A percentile compares a stretch with the other conserved stretches of the same genome.
These are phyloP conservation scores for Coccomyxa subellipsoidea DNA, from an alignment of 163 green algal species.

Conservation along the genomic window DNA sequence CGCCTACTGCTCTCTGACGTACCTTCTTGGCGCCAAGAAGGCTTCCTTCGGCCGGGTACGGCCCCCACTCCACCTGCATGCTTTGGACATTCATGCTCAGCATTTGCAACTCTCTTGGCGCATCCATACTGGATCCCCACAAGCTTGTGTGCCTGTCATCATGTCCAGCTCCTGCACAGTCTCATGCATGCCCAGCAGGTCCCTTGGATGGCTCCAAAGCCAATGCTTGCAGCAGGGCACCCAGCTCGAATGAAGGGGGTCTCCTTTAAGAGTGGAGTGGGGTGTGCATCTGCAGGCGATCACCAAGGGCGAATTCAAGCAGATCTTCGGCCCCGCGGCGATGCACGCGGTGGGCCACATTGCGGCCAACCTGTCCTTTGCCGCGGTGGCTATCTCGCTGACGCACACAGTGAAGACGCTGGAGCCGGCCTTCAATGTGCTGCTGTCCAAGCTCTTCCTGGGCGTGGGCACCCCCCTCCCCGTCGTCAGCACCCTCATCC, in stretches of 20 bases:
- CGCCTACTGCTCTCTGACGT: slow-evolving; percentile 85
- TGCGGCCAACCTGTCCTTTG: slow-evolving; percentile 97
- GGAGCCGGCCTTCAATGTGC: slow-evolving; percentile 97
- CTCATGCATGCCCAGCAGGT: too few relatives aligned
- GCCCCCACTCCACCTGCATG: not conserved
- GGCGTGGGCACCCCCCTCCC: slow-evolving; percentile 79
- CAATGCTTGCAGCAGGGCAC: too few relatives aligned
- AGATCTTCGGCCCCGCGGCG: slow-evolving; percentile 79
- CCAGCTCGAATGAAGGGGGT: not conserved
- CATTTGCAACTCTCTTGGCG: too few relatives aligned
- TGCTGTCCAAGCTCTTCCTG: slow-evolving; percentile 82
- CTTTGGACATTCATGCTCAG: too few relatives aligned
- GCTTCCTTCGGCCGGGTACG: slow-evolving; percentile 82
- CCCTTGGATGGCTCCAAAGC: too few relatives aligned
- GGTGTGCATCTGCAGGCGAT: slow-evolving; percentile 56
- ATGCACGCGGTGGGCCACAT: slow-evolving; percentile 97
- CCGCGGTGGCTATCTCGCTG: slow-evolving; percentile 95
- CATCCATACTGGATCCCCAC: too few relatives aligned
- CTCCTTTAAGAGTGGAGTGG: not conserved
- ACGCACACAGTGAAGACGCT: slow-evolving; percentile 98
- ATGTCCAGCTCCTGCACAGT: too few relatives aligned
- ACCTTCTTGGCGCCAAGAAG: slow-evolving; percentile 83
- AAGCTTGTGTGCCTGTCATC: too few relatives aligned
- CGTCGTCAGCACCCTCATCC: slow-evolving; percentile 82
- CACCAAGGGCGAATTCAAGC: slow-evolving; percentile 80